These are phyloP conservation scores for Fragaria nilgerrensis DNA, from an alignment of 306 rosid species.

Conservation along the genomic window DNA sequence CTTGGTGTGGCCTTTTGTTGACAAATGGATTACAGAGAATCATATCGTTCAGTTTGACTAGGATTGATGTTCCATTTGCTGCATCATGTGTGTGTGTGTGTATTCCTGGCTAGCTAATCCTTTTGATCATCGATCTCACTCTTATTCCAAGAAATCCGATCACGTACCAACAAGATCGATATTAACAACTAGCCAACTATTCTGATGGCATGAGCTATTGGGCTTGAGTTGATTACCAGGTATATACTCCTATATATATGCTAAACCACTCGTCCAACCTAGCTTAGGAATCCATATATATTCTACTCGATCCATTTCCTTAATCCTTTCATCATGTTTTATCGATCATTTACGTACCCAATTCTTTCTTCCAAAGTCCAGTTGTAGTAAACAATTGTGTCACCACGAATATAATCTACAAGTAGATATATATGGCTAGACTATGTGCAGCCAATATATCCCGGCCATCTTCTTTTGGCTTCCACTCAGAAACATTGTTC, in stretches of 20 bases:
- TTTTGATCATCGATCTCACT: background rate
- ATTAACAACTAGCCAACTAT: background rate
- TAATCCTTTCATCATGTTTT: background rate
- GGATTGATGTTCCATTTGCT: background rate
- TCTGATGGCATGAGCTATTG: background rate
- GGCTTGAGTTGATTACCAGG: background rate
- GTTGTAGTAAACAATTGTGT: background rate
- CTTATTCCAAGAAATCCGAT: background rate
- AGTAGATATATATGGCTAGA: background rate
- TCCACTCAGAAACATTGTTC: slow-evolving; percentile 5
- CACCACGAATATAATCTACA: slow-evolving; percentile 15
- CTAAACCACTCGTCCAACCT: background rate
- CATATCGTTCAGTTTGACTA: background rate
- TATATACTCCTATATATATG: background rate
- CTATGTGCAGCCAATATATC: background rate
- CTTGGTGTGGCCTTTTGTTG: background rate
- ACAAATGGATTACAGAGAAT: background rate
- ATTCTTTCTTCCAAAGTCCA: background rate
- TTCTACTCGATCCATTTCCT: background rate
- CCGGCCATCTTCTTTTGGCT: background rate
- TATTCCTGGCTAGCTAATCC: background rate
- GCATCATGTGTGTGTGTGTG: background rate
- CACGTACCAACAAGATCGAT: background rate
- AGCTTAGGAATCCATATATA: background rate
- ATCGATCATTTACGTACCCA: background rate